Percentiles rank a stretch among this genome's conserved stretches.
Conservation (phyloP, 2,329 filamentous ascomycete genomes). For the Fusarium udum region DNA sequence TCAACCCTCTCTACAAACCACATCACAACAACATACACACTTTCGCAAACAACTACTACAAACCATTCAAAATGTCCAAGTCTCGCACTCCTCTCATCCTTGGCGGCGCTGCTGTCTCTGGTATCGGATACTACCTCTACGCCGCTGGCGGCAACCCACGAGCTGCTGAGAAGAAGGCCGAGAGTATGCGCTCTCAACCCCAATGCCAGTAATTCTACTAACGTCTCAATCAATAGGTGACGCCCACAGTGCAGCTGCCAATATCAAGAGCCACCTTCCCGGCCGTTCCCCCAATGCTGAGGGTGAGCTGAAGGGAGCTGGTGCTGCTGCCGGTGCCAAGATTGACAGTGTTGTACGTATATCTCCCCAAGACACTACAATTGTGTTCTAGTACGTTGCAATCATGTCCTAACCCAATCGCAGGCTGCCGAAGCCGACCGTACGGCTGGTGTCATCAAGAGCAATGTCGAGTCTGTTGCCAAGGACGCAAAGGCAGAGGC, state of each 20-base stretch:
- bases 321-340: slow-evolving; percentile 66
- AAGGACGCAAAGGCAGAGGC: slow-evolving; percentile 72
- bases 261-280: slow-evolving; percentile 72
- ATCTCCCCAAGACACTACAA: not conserved
- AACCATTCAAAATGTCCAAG: slow-evolving; percentile 49
- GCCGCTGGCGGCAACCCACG: slow-evolving; percentile 81
- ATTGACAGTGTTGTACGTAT: slow-evolving; percentile 74
- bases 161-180: slow-evolving; percentile 84
- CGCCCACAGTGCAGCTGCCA: slow-evolving; percentile 72
- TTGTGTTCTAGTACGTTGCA: not conserved
- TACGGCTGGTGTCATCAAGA: slow-evolving; percentile 69
- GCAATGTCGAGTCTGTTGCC: slow-evolving; percentile 66
- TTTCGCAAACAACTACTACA: not conserved
- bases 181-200: slow-evolving; percentile 66
- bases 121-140: slow-evolving; percentile 91
- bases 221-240: slow-evolving; percentile 68
- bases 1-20: not conserved
- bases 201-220: not conserved
- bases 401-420: not conserved
- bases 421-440: slow-evolving; percentile 67
- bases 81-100: slow-evolving; percentile 60
- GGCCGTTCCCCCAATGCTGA: slow-evolving; percentile 68
- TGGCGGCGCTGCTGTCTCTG: slow-evolving; percentile 72
- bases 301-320: slow-evolving; percentile 65
- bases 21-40: not conserved